phyloP scores from a whole-genome alignment of 257 asterid genomes.

The Nicotiana attenuata region DNA sequence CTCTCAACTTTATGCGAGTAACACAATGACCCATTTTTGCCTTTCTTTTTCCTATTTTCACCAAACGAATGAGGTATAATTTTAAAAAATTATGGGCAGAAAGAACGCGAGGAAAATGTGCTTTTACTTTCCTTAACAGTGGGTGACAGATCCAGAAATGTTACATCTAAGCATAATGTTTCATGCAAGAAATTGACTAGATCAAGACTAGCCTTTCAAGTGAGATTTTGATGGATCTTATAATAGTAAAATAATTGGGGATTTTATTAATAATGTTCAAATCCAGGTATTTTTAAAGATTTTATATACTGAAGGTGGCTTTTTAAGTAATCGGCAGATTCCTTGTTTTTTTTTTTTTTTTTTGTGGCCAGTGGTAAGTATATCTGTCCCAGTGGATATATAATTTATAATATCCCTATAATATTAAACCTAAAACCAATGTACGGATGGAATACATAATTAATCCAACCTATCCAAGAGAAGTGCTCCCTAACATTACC shows the following conservation, averaged over 20 bases:
- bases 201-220: conserved; percentile 37
- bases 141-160: neutral
- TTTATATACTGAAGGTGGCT: conserved; percentile 14
- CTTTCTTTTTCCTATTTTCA: neutral
- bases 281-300: conserved; percentile 10
- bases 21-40: neutral
- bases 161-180: conserved; percentile 8
- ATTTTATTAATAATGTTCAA: conserved; percentile 14
- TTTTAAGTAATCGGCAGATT: conserved; percentile 27
- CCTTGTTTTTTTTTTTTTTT: conserved; percentile 9
- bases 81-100: neutral
- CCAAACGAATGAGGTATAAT: neutral
- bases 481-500: conserved; percentile 14
- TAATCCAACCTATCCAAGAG: neutral
- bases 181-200: conserved; percentile 33
- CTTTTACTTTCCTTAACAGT: neutral
- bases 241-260: neutral
- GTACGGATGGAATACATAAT: neutral
- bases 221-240: conserved; percentile 45
- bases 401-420: neutral
- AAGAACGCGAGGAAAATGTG: neutral
- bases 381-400: conserved; percentile 12
- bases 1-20: no score
- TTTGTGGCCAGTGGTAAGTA: conserved; percentile 11
- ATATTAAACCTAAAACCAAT: neutral